Percentiles rank a stretch among this genome's conserved stretches.
Conservation (phyloP, 73 alveolate species). For the Symbiodinium pilosum region DNA sequence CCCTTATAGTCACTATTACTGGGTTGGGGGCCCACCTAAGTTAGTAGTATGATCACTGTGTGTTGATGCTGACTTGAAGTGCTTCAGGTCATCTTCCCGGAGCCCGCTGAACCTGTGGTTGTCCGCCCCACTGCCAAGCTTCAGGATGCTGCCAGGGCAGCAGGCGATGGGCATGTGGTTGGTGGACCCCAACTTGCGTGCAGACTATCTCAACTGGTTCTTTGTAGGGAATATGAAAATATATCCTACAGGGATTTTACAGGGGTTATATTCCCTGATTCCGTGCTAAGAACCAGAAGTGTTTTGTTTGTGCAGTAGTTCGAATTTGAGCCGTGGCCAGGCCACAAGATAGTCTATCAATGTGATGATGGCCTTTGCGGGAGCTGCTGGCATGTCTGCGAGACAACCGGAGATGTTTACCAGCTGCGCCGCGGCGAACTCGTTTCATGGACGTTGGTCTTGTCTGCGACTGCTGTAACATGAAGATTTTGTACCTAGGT, state of each 20-base stretch:
- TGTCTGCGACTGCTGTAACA: no score
- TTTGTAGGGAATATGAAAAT: no score
- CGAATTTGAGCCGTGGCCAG: background rate
- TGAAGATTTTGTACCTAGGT: constrained; percentile 13
- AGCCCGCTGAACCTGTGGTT: constrained; percentile 80
- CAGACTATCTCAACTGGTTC: no score
- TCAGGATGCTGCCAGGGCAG: constrained; percentile 68
- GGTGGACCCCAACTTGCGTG: no score
- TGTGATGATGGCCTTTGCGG: constrained; percentile 92
- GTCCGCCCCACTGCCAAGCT: constrained; percentile 50
- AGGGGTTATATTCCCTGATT: no score
- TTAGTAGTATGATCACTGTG: no score
- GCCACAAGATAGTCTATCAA: constrained; percentile 48
- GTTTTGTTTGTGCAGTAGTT: background rate
- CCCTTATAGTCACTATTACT: no score
- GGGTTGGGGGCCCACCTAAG: background rate
- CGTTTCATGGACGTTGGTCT: background rate
- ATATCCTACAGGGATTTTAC: no score
- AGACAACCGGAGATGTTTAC: constrained; percentile 52
- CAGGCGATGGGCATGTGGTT: no score
- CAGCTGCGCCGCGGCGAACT: constrained; percentile 26
- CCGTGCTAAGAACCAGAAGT: background rate
- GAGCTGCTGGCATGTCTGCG: constrained; percentile 89
- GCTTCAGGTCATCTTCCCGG: constrained; percentile 62
- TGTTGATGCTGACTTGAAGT: no score